Evolutionary conservation across 2,329 filamentous ascomycete genomes (phyloP).

Genomic region (Xylaria digitata): DNA sequence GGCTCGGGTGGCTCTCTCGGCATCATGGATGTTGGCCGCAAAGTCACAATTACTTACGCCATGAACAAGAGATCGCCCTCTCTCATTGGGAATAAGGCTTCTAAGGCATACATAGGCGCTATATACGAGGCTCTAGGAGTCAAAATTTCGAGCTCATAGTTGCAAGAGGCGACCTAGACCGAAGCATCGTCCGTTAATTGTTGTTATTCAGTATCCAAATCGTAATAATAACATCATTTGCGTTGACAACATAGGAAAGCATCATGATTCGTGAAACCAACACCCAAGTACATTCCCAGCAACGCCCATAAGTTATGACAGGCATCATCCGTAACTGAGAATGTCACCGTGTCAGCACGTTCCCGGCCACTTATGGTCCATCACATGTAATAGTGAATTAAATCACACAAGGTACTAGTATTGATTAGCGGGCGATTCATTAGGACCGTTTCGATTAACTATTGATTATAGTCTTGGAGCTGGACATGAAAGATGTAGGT

Average conservation of each 20-base stretch:
- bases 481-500: background rate
- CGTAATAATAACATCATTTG: no score
- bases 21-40: slow-evolving; percentile 43
- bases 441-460: background rate
- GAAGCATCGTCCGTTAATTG: background rate
- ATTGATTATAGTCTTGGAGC: background rate
- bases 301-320: no score
- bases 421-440: background rate
- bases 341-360: background rate
- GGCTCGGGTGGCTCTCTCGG: slow-evolving; percentile 43
- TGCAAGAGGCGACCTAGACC: background rate
- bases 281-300: no score
- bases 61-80: slow-evolving; percentile 40
- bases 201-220: background rate
- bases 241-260: no score
- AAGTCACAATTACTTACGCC: slow-evolving; percentile 43
- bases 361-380: background rate
- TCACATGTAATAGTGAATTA: background rate
- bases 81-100: slow-evolving; percentile 36
- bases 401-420: background rate
- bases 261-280: no score
- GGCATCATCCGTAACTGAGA: background rate
- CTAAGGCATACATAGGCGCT: slow-evolving; percentile 39
- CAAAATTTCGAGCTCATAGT: slow-evolving; percentile 13
- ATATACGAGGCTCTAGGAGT: slow-evolving; percentile 43